A percentile compares a stretch with the other conserved stretches of the same genome.
Evolutionary conservation across 768 basidiomycete genomes (phyloP).

Genomic region (Leccinum subgranulosum): DNA sequence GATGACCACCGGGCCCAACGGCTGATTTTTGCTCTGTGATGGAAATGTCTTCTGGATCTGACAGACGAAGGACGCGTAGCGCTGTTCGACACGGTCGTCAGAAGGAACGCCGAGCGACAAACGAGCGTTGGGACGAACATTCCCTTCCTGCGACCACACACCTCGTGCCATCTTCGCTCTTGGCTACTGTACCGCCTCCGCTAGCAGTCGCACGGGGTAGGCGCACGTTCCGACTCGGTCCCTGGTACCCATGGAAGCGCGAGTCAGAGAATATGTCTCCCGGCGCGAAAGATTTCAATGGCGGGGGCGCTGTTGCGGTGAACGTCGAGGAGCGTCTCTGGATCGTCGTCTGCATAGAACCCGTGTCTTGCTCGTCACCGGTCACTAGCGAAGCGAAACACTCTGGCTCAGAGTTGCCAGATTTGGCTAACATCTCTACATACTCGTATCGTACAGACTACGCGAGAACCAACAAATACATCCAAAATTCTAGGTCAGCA

Average conservation of each 20-base stretch:
- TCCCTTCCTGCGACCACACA: slow-evolving; percentile 80
- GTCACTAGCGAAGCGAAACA: neutral
- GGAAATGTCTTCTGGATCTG: slow-evolving; percentile 40
- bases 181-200: slow-evolving; percentile 67
- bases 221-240: slow-evolving; percentile 52
- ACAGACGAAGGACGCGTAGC: slow-evolving; percentile 57
- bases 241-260: slow-evolving; percentile 42
- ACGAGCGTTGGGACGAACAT: slow-evolving; percentile 43
- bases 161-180: slow-evolving; percentile 60
- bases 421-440: neutral
- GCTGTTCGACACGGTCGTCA: slow-evolving; percentile 36
- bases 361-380: neutral
- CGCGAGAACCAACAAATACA: neutral
- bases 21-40: slow-evolving; percentile 48
- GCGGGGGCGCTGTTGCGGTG: slow-evolving; percentile 1
- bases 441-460: neutral
- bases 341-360: slow-evolving; percentile 22
- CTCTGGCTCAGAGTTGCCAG: neutral
- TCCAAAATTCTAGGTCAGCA: neutral
- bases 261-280: slow-evolving; percentile 40
- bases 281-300: slow-evolving; percentile 3
- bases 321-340: slow-evolving; percentile 29
- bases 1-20: slow-evolving; percentile 57
- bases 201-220: slow-evolving; percentile 54
- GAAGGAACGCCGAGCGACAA: neutral